Evolutionary conservation across 305 asterid genomes (phyloP).

Genomic region (Fraxinus floribunda): DNA sequence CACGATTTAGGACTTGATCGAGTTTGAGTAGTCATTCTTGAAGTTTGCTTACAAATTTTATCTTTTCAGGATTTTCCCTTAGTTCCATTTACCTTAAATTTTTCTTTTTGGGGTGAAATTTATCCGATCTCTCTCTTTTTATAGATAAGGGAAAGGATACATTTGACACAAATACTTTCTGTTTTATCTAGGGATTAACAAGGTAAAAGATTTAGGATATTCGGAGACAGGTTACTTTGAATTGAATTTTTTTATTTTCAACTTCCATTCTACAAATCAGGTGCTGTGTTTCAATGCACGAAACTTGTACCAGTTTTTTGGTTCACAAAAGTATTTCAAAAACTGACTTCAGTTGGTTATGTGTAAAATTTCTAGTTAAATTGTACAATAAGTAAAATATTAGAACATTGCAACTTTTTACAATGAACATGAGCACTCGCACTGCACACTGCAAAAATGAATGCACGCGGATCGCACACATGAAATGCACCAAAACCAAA

Average conservation of each 20-base stretch:
- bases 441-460: neutral
- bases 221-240: too few relatives aligned
- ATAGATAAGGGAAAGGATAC: neutral
- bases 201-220: too few relatives aligned
- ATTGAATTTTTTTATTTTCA: constrained; percentile 21
- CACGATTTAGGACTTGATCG: constrained; percentile 42
- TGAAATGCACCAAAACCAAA: too few relatives aligned
- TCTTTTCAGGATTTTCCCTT: neutral
- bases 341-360: constrained; percentile 10
- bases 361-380: neutral
- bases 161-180: too few relatives aligned
- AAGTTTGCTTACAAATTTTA: neutral
- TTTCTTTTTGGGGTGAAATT: neutral
- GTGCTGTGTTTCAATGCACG: constrained; percentile 1
- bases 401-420: neutral
- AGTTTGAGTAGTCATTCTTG: constrained; percentile 6
- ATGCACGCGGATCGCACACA: neutral
- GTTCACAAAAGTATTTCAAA: constrained; percentile 24
- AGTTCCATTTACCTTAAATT: neutral
- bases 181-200: too few relatives aligned
- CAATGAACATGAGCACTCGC: neutral
- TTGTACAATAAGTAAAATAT: too few relatives aligned
- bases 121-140: too few relatives aligned
- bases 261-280: constrained; percentile 17
- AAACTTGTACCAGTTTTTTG: constrained; percentile 21